These are phyloP conservation scores for Aspergillus olivimuriae DNA, from an alignment of 495 filamentous ascomycete genomes.

Conservation along the genomic window DNA sequence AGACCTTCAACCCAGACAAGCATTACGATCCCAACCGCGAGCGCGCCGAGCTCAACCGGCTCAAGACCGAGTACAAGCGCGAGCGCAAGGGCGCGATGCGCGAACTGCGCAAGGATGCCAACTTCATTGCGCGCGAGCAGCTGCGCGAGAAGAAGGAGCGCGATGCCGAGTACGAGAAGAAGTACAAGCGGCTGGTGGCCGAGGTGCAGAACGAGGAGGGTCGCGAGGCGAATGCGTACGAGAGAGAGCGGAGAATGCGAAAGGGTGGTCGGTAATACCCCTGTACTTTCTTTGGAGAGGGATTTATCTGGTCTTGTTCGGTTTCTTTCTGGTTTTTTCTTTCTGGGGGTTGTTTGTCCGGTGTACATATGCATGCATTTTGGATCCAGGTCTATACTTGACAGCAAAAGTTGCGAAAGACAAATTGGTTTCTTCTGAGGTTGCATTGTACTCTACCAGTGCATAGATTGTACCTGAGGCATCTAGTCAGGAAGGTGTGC, in stretches of 20 bases:
- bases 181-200: constrained; percentile 84
- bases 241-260: constrained; percentile 68
- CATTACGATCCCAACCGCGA: constrained; percentile 93
- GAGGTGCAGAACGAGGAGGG: constrained; percentile 96
- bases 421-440: too few species aligned
- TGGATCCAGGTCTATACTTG: background rate
- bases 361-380: constrained; percentile 3
- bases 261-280: constrained; percentile 50
- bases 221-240: constrained; percentile 77
- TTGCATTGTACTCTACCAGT: too few species aligned
- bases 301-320: constrained; percentile 1
- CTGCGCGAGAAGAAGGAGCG: constrained; percentile 85
- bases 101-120: constrained; percentile 89
- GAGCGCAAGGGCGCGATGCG: constrained; percentile 93
- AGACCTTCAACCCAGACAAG: constrained; percentile 85
- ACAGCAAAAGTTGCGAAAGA: background rate
- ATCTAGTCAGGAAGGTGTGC: too few species aligned
- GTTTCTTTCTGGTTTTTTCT: constrained; percentile 2
- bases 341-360: too few species aligned
- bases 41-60: constrained; percentile 70
- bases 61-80: constrained; percentile 85
- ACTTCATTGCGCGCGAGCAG: constrained; percentile 84
- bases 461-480: too few species aligned
- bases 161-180: constrained; percentile 86
- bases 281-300: background rate